Percentiles rank a stretch among this genome's conserved stretches.
Evolutionary conservation across 345 rosid genomes (phyloP).

Genomic region (Dovyalis caffra): DNA sequence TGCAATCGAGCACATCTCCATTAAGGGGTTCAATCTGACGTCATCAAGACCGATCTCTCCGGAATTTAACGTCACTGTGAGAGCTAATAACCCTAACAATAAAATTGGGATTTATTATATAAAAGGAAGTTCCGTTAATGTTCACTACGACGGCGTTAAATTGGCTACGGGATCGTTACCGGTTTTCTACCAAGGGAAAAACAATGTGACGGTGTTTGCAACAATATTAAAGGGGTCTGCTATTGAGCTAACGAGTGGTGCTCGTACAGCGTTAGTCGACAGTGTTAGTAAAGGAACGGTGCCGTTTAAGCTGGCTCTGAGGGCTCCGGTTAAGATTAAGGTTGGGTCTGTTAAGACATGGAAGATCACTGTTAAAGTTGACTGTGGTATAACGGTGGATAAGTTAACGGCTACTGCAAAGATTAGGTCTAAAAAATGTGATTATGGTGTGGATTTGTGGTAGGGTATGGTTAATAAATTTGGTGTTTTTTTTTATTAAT

Average conservation of each 20-base stretch:
- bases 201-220: constrained; percentile 53
- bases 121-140: constrained; percentile 43
- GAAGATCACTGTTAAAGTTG: constrained; percentile 58
- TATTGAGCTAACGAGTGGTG: constrained; percentile 40
- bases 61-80: constrained; percentile 49
- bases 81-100: constrained; percentile 60
- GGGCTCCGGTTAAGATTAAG: constrained; percentile 62
- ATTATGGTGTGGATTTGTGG: constrained; percentile 60
- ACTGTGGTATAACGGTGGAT: constrained; percentile 75
- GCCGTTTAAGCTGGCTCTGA: constrained; percentile 54
- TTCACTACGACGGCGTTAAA: constrained; percentile 36
- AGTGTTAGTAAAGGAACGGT: constrained; percentile 36
- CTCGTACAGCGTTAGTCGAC: constrained; percentile 23
- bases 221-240: constrained; percentile 45
- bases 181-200: constrained; percentile 53
- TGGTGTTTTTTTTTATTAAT: not conserved
- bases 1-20: constrained; percentile 46
- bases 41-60: constrained; percentile 50
- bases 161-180: constrained; percentile 54
- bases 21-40: constrained; percentile 56
- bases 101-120: constrained; percentile 64
- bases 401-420: constrained; percentile 54
- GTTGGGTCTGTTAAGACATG: constrained; percentile 76
- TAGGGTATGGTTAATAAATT: constrained; percentile 16
- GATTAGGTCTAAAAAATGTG: constrained; percentile 51